These are phyloP conservation scores for Globisporangium cystogenes DNA, from an alignment of 352 stramenopile species.

Conservation along the genomic window DNA sequence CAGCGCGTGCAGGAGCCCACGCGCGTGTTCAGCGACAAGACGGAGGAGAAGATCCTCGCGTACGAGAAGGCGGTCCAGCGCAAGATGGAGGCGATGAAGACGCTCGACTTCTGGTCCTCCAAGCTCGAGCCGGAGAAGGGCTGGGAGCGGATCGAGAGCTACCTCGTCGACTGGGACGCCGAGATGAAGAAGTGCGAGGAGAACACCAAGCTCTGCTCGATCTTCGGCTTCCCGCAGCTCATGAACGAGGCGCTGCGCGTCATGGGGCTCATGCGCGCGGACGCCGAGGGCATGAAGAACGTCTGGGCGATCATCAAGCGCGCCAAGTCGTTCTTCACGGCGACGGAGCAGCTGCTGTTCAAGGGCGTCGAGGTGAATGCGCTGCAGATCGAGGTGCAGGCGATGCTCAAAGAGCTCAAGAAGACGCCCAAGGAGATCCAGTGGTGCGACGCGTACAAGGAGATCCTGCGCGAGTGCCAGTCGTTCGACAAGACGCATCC, in stretches of 20 bases:
- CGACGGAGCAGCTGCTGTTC: conserved; percentile 85
- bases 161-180: conserved; percentile 77
- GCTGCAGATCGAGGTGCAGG: conserved; percentile 94
- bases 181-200: conserved; percentile 91
- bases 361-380: conserved; percentile 88
- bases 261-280: conserved; percentile 84
- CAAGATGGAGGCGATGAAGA: conserved; percentile 79
- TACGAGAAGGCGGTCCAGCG: conserved; percentile 90
- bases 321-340: conserved; percentile 62
- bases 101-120: conserved; percentile 80
- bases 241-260: conserved; percentile 89
- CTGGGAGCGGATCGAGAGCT: conserved; percentile 80
- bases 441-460: conserved; percentile 89
- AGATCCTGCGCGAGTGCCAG: conserved; percentile 73
- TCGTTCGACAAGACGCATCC: conserved; percentile 84
- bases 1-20: conserved; percentile 72
- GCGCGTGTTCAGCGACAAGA: conserved; percentile 89
- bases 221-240: conserved; percentile 93
- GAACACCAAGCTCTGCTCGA: conserved; percentile 88
- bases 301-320: conserved; percentile 81
- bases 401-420: conserved; percentile 92
- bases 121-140: conserved; percentile 75
- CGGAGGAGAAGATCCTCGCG: conserved; percentile 88
- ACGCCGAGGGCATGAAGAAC: conserved; percentile 71
- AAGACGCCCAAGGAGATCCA: conserved; percentile 91